A percentile compares a stretch with the other conserved stretches of the same genome.
phyloP scores from a whole-genome alignment of 2,329 filamentous ascomycete genomes.

The Fusarium sublunatum region DNA sequence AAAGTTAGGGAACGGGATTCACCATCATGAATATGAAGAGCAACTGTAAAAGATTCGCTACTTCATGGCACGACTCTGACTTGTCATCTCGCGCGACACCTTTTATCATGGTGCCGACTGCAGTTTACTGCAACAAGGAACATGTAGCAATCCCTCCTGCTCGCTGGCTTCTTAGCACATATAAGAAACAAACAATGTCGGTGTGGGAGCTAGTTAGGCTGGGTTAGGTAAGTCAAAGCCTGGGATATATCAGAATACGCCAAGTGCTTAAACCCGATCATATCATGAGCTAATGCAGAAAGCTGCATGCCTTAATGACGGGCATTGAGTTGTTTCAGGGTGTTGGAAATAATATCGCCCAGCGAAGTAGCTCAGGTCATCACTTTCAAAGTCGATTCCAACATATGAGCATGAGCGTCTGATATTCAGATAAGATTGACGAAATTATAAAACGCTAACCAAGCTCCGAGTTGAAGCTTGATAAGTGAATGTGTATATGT shows the following conservation, averaged over 20 bases:
- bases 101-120: background rate
- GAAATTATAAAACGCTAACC: background rate
- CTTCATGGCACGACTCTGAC: background rate
- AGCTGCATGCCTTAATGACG: background rate
- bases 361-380: background rate
- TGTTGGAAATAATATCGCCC: background rate
- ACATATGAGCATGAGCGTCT: background rate
- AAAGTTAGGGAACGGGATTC: background rate
- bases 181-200: background rate
- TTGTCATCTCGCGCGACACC: background rate
- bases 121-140: background rate
- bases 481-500: conserved; percentile 29
- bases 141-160: background rate
- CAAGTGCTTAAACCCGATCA: background rate
- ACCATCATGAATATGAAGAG: background rate
- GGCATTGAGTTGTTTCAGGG: background rate
- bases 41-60: background rate
- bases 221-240: background rate
- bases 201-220: background rate
- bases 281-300: background rate
- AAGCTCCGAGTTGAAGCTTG: conserved; percentile 1
- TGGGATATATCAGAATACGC: background rate
- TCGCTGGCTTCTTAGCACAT: background rate
- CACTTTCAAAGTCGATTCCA: too few species aligned
- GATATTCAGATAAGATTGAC: background rate